Base-by-base conservation (phyloP, 139 green algal species). In the Yamagishiella unicocca region DNA sequence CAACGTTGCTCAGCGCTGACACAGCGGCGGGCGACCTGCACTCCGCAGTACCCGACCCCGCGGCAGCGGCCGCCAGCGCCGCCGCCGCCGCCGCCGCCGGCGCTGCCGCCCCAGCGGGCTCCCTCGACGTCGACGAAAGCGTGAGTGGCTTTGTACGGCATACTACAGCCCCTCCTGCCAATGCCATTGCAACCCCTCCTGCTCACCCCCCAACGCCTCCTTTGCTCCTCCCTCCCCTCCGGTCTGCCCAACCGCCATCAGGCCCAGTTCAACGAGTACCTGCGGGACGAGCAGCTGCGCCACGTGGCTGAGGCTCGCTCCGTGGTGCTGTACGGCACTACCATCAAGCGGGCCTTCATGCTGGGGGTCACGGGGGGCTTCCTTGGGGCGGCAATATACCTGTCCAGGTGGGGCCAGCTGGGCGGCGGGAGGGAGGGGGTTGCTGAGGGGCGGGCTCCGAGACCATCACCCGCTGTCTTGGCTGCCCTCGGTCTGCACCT, bases 241-340 rank as follows among this genome's bases (percentile, higher is more conserved):
- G 14, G 9, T 29, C 43, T 29, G 62, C 29, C 7, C 72, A 62
- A 29, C 72, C 45, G 5, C 21, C 45, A 33, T 19, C 78, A 84
- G 78, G 78, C 62, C 42, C 40, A 85, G 62, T 19, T 85, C 17
- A 19, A 14, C 21, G 61, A 64, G 37, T 76, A 76, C 62, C 27
- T 85, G 24, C 79, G 79, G 7, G 79, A 76, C 9, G 79, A 85
- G 79, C 79, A 85, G 79, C n/a, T 85, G n/a, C 61, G 62, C 6
- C 78, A 84, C 27, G 61, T 8, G 33, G 42, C 61, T 19, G 42
- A 76, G 61, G 42, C 17, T 33, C 58, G 40, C n/a, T 6, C 29
- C 17, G 25, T 25, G 58, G 31, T 33, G 25, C 1, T 61, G 6
- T 62, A 55, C 29, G 38, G 38, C 3, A 67, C 17, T 6, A 17